Evolutionary conservation across 306 rosid genomes (phyloP), one percentile per base, ranked within the genome.

Genomic region (Fragaria nilgerrensis): DNA sequence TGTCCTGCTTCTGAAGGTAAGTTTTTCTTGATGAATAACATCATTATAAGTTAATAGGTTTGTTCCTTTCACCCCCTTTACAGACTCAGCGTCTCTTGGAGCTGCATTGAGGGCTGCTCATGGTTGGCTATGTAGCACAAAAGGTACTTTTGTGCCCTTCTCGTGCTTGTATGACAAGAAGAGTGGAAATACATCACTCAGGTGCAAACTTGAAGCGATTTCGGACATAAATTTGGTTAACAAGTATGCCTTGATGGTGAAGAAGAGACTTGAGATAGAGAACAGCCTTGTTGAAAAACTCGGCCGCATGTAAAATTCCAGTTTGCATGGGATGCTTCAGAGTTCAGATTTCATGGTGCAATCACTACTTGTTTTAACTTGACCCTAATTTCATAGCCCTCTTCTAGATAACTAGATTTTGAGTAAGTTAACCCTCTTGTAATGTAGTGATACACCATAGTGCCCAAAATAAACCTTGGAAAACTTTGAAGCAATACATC

Each of bases 21-120:
- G 29, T 4, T 22, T 22, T 23, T 12, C 34, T 58, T 55, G 14
- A 58, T 58, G 15, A 29, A 53, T 19, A 53, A 19, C 2, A 52
- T 19, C 11, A 52, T 19, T 7, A 2, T 20, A 53, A 20, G 27
- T 53, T 53, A 9, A 7, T 20, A 20, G 61, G 8, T 20, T 20
- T 7, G 61, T 53, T 53, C 10, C 34, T 23, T 58, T 23, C 34
- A 23, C 5, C 58, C 19, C 20, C 22, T 43, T 72, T 34, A 77
- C 89, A 94, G 98, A 92, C 90, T 94, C 97, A 14, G 96, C 98
- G 55, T 92, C 97, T 4, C 88, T 94, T 16, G 98, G 97, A 85
- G 98, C 96, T 69, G 97, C 97, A 8, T 48, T 90, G 85, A 90
- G 98, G 84, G 98, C 96, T 27, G 95, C 98, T 20, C 98, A 92